Evolutionary conservation across 2,329 filamentous ascomycete genomes (phyloP), one percentile per base, ranked within the genome.

Genomic region (Arthrobotrys sphaeroides): DNA sequence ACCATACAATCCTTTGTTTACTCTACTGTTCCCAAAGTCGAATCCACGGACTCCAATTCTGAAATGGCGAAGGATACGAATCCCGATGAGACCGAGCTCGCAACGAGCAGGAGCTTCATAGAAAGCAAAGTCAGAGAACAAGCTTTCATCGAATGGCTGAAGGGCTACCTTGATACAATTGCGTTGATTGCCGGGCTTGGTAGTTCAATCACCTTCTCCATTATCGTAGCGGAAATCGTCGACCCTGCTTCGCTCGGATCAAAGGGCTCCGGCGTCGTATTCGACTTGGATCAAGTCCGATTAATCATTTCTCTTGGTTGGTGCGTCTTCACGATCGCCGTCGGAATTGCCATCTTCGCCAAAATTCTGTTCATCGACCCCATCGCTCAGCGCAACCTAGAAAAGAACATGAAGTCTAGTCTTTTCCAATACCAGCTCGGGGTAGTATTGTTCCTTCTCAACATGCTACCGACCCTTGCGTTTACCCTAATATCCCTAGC

Each of bases 291-390:
- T 22, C 64, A 75, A 24, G 72, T 75, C 24, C 64, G 72, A n/a
- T 28, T 75, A 6, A 69, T 75, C 10, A 75, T 75, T 22, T 62
- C 72, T 5, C 72, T 75, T 7, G 72, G 72, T 22, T 75, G 72
- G 72, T 68, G 64, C 33, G 57, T 75, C 51, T 75, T 75, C 40
- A 75, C 72, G 2, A 64, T 75, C 20, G 64, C 64, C 2, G 72
- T 75, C 6, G 72, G 72, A 5, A 60, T 75, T 24, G 26, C 64
- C 28, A 69, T 69, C 24, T 75, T 75, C 31, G 72, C 72, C 16
- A 75, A 75, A 20, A 59, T 75, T 13, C 24, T 75, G 1, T 75
- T 75, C 31, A 75, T 75, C 49, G 72, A 75, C 20, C 72, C 72
- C 26, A 47, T 75, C 20, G 64, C 72, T 10, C 72, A 75, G 64